phyloP scores from a whole-genome alignment of 208 protist species.

The Acanthamoeba healyi region DNA sequence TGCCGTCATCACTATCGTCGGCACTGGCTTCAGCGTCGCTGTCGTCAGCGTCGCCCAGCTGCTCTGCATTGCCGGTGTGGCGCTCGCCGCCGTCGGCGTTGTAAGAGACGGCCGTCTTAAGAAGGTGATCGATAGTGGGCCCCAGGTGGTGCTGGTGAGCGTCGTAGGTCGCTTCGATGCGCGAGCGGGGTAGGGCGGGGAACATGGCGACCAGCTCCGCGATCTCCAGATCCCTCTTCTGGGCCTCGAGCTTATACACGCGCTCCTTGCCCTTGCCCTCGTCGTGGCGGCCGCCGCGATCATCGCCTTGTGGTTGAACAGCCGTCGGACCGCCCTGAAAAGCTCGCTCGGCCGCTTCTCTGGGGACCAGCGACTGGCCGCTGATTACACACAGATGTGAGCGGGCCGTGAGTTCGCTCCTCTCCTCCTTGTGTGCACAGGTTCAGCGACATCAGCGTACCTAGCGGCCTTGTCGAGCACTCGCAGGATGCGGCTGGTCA shows the following conservation, averaged over 20 bases:
- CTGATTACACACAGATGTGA: too few species aligned
- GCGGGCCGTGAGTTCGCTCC: too few species aligned
- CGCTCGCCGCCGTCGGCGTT: background rate
- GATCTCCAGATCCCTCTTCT: background rate
- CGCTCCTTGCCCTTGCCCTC: background rate
- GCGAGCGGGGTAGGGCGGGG: background rate
- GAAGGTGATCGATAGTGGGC: background rate
- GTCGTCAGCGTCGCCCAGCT: background rate
- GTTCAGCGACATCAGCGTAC: too few species aligned
- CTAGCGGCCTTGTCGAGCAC: constrained; percentile 3
- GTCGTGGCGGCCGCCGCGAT: background rate
- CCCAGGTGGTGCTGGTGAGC: background rate
- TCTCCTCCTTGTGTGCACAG: too few species aligned
- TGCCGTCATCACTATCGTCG: background rate
- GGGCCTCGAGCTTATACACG: background rate
- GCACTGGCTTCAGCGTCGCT: background rate
- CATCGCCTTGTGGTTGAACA: background rate
- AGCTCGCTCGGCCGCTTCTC: background rate
- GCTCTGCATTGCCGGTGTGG: background rate
- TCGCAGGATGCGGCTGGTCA: background rate
- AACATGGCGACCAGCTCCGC: background rate
- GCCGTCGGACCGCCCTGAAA: background rate
- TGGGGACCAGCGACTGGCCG: background rate
- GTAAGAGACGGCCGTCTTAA: background rate
- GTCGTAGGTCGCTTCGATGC: background rate